phyloP scores from a whole-genome alignment of 1,139 yeast genomes.

The Suhomyces ambrosiae region DNA sequence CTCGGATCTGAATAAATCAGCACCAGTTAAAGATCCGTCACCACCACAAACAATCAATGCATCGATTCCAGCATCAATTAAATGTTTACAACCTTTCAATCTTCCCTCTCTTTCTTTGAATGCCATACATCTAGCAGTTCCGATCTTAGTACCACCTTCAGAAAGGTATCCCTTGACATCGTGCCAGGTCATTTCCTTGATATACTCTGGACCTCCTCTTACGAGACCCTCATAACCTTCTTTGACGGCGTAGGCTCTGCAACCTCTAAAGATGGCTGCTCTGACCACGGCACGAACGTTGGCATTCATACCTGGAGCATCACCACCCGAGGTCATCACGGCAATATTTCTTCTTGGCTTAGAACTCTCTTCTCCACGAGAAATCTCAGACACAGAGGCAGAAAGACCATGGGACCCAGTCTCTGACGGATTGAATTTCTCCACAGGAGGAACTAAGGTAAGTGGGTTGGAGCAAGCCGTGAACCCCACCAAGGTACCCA shows the following conservation, averaged over 20 bases:
- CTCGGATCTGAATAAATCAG: conserved; percentile 88
- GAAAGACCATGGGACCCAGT: conserved; percentile 14
- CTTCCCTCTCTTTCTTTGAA: conserved; percentile 87
- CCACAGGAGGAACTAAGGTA: conserved; percentile 49
- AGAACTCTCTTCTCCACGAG: conserved; percentile 16
- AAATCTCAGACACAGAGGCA: conserved; percentile 19
- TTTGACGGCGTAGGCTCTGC: conserved; percentile 90
- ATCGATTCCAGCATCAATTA: conserved; percentile 87
- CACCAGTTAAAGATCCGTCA: conserved; percentile 97
- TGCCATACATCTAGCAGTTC: conserved; percentile 90
- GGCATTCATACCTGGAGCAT: conserved; percentile 98
- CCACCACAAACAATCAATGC: conserved; percentile 98
- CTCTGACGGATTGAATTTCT: conserved; percentile 19
- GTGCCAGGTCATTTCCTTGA: conserved; percentile 82
- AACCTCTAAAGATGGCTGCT: conserved; percentile 83
- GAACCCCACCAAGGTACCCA: conserved; percentile 69
- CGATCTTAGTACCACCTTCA: conserved; percentile 92
- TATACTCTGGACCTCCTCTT: conserved; percentile 69
- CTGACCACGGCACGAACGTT: conserved; percentile 93
- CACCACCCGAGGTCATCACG: conserved; percentile 98
- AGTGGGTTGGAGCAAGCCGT: conserved; percentile 61
- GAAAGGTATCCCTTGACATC: conserved; percentile 92
- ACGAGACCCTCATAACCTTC: conserved; percentile 97
- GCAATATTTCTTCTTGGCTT: conserved; percentile 61
- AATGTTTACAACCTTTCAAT: conserved; percentile 75